A percentile compares a stretch with the other conserved stretches of the same genome.
Evolutionary conservation across 768 basidiomycete genomes (phyloP).

Genomic region (Neoboletus brunneissimus): DNA sequence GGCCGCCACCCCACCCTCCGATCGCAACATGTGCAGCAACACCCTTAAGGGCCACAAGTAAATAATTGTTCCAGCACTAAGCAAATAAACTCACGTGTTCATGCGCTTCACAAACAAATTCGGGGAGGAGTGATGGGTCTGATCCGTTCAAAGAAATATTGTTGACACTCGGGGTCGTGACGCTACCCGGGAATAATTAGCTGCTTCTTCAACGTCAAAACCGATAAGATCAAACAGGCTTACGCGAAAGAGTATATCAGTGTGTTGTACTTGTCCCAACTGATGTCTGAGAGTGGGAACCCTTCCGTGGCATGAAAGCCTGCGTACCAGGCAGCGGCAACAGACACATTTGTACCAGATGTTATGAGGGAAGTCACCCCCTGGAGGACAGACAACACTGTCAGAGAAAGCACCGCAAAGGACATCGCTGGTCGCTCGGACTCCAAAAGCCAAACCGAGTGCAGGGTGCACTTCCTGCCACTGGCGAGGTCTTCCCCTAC

Average conservation of each 20-base stretch:
- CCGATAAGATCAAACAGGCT: constrained; percentile 15
- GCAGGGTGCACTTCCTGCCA: not conserved
- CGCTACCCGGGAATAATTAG: constrained; percentile 20
- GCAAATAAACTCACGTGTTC: constrained; percentile 27
- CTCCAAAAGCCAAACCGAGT: not conserved
- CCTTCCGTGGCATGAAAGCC: constrained; percentile 55
- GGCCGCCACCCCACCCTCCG: constrained; percentile 72
- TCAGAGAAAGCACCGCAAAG: not conserved
- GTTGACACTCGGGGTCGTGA: constrained; percentile 33
- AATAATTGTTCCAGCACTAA: not conserved
- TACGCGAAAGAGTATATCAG: constrained; percentile 68
- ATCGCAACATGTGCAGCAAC: constrained; percentile 59
- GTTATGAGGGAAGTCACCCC: not conserved
- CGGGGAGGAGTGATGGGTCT: constrained; percentile 47
- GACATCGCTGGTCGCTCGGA: not conserved
- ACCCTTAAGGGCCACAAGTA: constrained; percentile 34
- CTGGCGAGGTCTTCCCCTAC: not conserved
- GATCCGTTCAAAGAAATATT: constrained; percentile 38
- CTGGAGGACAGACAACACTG: constrained; percentile 1
- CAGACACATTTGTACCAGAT: not conserved
- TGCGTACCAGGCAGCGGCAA: constrained; percentile 64
- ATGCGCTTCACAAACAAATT: constrained; percentile 52
- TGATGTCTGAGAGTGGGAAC: constrained; percentile 52
- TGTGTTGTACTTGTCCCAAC: constrained; percentile 73
- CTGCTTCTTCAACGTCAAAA: not conserved